Evolutionary conservation across 495 filamentous ascomycete species (phyloP), one percentile per base, ranked within the genome.

Genomic region (Rusavskia elegans): DNA sequence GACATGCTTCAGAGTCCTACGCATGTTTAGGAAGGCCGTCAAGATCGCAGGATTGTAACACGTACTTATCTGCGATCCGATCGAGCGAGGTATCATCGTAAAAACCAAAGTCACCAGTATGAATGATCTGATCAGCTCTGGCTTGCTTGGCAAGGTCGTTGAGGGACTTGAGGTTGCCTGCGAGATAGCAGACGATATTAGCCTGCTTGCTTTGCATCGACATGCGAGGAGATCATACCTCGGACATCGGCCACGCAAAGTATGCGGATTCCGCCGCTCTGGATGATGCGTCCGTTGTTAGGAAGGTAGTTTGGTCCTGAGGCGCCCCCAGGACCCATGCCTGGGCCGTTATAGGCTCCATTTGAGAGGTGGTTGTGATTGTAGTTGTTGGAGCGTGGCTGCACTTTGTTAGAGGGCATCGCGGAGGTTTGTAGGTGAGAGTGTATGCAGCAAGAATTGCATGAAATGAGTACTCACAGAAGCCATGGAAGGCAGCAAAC

Each of bases 41-140:
- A 62, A 5, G 9, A 3, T 50, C 10, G 55, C 16, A 42, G 13
- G 16, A 45, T 50, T 10, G 41, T 19, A 14, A 19, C 41, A 74
- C 87, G 75, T 67, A 98, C 92, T 99, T 99, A 65, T 99, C 93
- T 9, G 92, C 92, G 72, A 99, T 97, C 52, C 93, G 84, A 60
- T 99, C 89, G 32, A 99, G 71, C 10, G 93, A 99, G 39, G 80
- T 84, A 49, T 93, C 87, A 64, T 99, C 93, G 68, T 99, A 99
- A 70, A 99, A 99, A 50, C 93, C 93, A 64, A 99, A 99, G 64
- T 99, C 93, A 63, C 93, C 93, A 35, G 93, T 97, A 68, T 99
- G 92, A 56, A 99, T 85, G 61, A 99, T 93, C 66, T 94, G 84
- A 68, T 95, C 87, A 50, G 92, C 92, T 61, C 83, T 83, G 50